These are phyloP conservation scores for Rhododendron ferrugineum DNA, from an alignment of 148 eudicot species.

Conservation along the genomic window DNA sequence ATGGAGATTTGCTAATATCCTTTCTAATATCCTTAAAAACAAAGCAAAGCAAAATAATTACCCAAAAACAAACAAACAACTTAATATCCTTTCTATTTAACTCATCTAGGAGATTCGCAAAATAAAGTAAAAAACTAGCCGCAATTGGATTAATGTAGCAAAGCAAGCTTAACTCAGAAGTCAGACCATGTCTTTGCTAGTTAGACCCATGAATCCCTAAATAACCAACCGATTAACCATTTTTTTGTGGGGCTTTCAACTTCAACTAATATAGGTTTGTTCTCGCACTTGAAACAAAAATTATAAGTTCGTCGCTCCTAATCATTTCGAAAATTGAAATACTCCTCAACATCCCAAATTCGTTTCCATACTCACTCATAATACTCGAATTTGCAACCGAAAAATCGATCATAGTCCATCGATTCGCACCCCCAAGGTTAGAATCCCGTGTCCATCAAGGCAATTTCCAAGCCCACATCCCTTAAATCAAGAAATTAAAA, in stretches of 20 bases:
- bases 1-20: too few relatives aligned
- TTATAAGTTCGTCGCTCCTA: neutral
- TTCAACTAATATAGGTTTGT: neutral
- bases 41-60: too few relatives aligned
- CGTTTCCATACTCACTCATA: neutral
- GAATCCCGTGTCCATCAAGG: neutral
- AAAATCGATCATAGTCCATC: neutral
- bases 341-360: neutral
- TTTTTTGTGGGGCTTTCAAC: neutral
- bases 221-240: neutral
- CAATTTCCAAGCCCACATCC: neutral
- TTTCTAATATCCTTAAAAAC: too few relatives aligned
- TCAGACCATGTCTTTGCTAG: neutral
- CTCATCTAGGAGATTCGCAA: neutral
- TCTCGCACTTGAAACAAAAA: too few relatives aligned
- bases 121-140: too few relatives aligned
- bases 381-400: neutral
- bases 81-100: too few relatives aligned
- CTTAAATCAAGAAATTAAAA: slow-evolving; percentile 4
- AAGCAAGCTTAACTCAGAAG: too few relatives aligned
- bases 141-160: neutral
- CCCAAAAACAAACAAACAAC: neutral
- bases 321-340: neutral
- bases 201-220: neutral
- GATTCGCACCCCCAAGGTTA: neutral